A percentile compares a stretch with the other conserved stretches of the same genome.
phyloP scores from a whole-genome alignment of 2,329 filamentous ascomycete species.

The Helotiales sp. region DNA sequence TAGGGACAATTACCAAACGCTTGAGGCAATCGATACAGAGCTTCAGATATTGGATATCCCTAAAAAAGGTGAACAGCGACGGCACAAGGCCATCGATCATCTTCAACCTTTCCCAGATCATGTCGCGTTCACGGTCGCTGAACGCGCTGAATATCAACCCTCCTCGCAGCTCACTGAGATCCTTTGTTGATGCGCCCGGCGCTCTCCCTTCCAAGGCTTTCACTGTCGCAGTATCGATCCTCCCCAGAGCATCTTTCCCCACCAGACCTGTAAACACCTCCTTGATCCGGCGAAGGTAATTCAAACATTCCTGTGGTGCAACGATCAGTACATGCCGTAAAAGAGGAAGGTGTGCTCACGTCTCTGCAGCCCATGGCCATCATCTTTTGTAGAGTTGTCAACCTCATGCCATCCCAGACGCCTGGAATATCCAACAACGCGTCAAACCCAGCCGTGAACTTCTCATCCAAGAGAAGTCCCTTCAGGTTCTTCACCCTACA shows the following conservation, averaged over 20 bases:
- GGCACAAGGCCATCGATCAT: slow-evolving; percentile 41
- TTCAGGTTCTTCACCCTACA: slow-evolving; percentile 2
- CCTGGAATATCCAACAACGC: slow-evolving; percentile 25
- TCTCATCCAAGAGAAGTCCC: slow-evolving; percentile 11
- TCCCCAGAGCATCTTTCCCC: not conserved
- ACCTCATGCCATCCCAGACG: slow-evolving; percentile 26
- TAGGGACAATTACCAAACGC: slow-evolving; percentile 30
- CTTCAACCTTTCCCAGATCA: slow-evolving; percentile 41
- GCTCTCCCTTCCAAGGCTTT: slow-evolving; percentile 43
- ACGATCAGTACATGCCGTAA: slow-evolving; percentile 3
- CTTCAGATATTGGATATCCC: slow-evolving; percentile 45
- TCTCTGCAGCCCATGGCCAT: slow-evolving; percentile 17
- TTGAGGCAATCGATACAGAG: slow-evolving; percentile 39
- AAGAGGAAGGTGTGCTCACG: slow-evolving; percentile 7
- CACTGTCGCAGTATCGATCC: slow-evolving; percentile 34
- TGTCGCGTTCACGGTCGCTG: slow-evolving; percentile 37
- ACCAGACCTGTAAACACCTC: not conserved
- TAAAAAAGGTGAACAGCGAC: slow-evolving; percentile 46
- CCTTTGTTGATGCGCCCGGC: slow-evolving; percentile 38
- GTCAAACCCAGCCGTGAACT: slow-evolving; percentile 23
- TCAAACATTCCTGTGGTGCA: slow-evolving; percentile 4
- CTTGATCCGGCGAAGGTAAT: slow-evolving; percentile 4
- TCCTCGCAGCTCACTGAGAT: slow-evolving; percentile 39
- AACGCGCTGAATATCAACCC: slow-evolving; percentile 45
- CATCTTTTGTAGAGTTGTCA: slow-evolving; percentile 25